These are phyloP conservation scores for Dactylonectria macrodidyma DNA, from an alignment of 2,329 filamentous ascomycete species.

Conservation along the genomic window DNA sequence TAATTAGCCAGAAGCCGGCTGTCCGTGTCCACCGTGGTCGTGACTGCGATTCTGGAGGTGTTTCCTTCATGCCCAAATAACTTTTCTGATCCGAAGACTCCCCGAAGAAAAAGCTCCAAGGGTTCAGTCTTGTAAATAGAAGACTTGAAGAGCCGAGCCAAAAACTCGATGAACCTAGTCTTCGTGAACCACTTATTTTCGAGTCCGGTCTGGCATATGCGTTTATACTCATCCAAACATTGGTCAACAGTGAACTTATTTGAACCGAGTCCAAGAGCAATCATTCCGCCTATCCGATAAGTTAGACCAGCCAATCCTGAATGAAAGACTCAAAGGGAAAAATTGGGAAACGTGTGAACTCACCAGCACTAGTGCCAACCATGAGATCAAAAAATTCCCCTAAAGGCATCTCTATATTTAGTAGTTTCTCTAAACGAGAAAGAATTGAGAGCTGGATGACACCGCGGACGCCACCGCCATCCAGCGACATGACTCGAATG, in stretches of 20 bases:
- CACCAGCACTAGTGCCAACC: neutral
- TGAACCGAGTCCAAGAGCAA: neutral
- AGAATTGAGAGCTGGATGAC: neutral
- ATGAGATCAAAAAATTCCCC: slow-evolving; percentile 1
- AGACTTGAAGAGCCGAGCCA: neutral
- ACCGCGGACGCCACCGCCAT: slow-evolving; percentile 1
- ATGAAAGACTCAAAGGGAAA: neutral
- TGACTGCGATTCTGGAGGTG: neutral
- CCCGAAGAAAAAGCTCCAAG: neutral
- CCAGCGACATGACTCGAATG: neutral
- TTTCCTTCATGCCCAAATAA: neutral
- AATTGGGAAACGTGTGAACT: neutral
- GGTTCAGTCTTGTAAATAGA: slow-evolving; percentile 1
- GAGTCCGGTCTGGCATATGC: neutral
- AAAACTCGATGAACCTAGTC: neutral
- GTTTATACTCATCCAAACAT: neutral
- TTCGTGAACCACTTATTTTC: neutral
- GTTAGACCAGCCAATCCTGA: too few species aligned
- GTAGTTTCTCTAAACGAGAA: neutral
- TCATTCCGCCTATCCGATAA: neutral
- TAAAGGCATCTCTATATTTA: neutral
- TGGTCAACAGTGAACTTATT: neutral
- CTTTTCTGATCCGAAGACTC: neutral
- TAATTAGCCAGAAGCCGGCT: neutral
- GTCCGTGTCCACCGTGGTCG: neutral